Conservation (phyloP, 1,284 basidiomycete genomes). For the Sphagnurus paluster region DNA sequence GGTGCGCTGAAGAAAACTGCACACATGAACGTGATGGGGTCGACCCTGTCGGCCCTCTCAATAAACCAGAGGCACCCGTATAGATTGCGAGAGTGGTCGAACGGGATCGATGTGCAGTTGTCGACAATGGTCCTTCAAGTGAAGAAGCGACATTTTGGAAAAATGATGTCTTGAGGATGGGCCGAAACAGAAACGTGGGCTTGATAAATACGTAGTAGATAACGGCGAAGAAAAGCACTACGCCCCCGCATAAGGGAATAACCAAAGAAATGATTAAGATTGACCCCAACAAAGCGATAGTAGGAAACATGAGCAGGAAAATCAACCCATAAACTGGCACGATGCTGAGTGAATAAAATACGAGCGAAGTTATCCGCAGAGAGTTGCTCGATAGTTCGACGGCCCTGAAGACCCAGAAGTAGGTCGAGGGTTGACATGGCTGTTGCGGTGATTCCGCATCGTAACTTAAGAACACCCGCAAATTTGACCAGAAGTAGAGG, state of each 20-base stretch:
- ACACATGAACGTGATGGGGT: neutral
- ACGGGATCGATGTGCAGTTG: neutral
- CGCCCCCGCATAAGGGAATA: too few relatives aligned
- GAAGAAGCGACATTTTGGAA: too few relatives aligned
- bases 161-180: too few relatives aligned
- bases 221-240: too few relatives aligned
- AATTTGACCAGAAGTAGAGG: constrained; percentile 1
- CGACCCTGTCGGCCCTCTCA: neutral
- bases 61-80: too few relatives aligned
- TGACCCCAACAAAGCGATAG: neutral
- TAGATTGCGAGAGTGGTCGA: too few relatives aligned
- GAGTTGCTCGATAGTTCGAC: neutral
- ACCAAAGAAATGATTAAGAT: neutral
- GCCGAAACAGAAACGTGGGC: too few relatives aligned
- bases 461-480: neutral
- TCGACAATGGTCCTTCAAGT: too few relatives aligned
- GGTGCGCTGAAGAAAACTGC: constrained; percentile 4
- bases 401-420: constrained; percentile 5
- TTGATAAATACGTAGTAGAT: too few relatives aligned
- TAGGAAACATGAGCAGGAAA: neutral
- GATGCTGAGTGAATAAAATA: neutral
- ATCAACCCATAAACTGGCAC: neutral
- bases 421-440: constrained; percentile 1
- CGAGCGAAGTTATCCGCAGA: neutral
- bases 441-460: neutral